Evolutionary conservation across 164 flowering plant species (phyloP).

Genomic region (Pachysandra terminalis): DNA sequence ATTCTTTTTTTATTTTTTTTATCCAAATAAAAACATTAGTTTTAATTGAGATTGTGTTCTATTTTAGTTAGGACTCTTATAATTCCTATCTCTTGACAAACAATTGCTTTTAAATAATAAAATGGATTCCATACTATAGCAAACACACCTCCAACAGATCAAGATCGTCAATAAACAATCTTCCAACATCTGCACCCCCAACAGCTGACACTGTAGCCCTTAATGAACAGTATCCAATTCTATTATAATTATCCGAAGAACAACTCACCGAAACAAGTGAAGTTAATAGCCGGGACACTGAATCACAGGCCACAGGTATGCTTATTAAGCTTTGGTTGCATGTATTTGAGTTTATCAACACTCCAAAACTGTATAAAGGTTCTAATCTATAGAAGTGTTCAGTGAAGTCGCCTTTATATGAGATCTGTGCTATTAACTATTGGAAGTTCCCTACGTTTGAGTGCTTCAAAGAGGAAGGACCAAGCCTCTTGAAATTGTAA

Average conservation of each 20-base stretch:
- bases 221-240: neutral
- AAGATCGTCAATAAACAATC: no score
- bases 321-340: neutral
- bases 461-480: constrained; percentile 79
- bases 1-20: no score
- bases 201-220: constrained; percentile 7
- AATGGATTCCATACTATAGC: no score
- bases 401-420: constrained; percentile 57
- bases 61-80: no score
- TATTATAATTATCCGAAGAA: neutral
- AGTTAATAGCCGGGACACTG: constrained; percentile 6
- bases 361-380: no score
- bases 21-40: no score
- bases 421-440: constrained; percentile 58
- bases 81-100: no score
- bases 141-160: no score
- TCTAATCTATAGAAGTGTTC: constrained; percentile 18
- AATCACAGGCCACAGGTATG: constrained; percentile 25
- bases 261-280: neutral
- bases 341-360: neutral
- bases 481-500: no score
- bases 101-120: no score
- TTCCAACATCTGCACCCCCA: no score
- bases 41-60: no score
- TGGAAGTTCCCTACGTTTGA: constrained; percentile 70